phyloP scores from a whole-genome alignment of 2,329 filamentous ascomycete species.

The Xylaria sp. region DNA sequence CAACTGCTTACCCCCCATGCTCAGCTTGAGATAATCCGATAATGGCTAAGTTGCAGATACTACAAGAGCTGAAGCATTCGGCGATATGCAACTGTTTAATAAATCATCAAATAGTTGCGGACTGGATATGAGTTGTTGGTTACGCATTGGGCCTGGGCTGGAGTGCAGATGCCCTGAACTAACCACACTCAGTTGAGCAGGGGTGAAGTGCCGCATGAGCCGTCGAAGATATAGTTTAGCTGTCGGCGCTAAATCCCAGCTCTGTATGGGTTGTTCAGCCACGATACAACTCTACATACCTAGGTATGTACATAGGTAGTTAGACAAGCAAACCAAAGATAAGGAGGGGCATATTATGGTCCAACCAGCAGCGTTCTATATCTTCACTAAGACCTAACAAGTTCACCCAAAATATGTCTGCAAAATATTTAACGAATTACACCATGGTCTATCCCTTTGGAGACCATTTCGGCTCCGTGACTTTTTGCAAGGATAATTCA shows the following conservation, averaged over 20 bases:
- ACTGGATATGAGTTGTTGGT: background rate
- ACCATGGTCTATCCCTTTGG: background rate
- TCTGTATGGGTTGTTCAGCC: background rate
- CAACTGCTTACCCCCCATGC: background rate
- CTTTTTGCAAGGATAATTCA: too few relatives aligned
- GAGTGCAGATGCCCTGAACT: too few relatives aligned
- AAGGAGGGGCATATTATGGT: too few relatives aligned
- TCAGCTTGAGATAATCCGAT: background rate
- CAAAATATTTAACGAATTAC: background rate
- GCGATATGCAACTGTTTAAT: slow-evolving; percentile 5
- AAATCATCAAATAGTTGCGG: background rate
- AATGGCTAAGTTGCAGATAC: background rate
- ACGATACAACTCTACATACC: too few relatives aligned
- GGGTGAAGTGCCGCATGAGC: background rate
- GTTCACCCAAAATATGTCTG: background rate
- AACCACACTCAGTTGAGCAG: background rate
- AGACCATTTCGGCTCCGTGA: too few relatives aligned
- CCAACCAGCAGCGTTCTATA: background rate
- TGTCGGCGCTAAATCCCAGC: slow-evolving; percentile 5
- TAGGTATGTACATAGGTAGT: too few relatives aligned
- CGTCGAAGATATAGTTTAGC: background rate
- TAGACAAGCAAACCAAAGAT: background rate
- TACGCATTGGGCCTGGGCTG: background rate
- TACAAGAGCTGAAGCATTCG: background rate
- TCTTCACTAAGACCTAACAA: background rate